Evolutionary conservation across 1,284 basidiomycete species (phyloP), one percentile per base, ranked within the genome.

Genomic region (Trametes sp.): DNA sequence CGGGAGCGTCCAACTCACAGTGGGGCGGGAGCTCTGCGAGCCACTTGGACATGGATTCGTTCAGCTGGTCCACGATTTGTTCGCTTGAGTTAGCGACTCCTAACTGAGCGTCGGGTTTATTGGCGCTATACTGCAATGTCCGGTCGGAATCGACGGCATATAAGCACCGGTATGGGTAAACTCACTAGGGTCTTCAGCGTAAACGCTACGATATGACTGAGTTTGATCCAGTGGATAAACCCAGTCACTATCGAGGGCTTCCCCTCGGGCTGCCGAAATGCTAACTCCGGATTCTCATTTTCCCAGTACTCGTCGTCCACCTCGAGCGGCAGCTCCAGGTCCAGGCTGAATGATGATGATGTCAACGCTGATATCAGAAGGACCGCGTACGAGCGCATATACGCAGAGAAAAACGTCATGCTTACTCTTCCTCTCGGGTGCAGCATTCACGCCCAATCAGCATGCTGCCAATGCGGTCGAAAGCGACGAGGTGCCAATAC

Each of bases 271-370:
- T 94, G 93, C 53, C 77, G 78, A 72, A 90, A 91, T 24, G 79
- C 78, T 48, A 74, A 63, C 23, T 80, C 72, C 5, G 82, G 80
- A 58, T 84, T 79, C 2, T 82, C 80, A 55, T 78, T 73, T 69
- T 87, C 85, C 93, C 92, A 95, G 70, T 88, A 94, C 66, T 95
- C 92, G 71, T 97, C 95, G 66, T 95, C 91, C 7, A 96, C 88
- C 71, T 93, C 92, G 9, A 92, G 77, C 0, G 93, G 93, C 52
- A 90, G 80, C 41, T 92, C 91, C 26, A 90, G 78, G 73, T 96
- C 93, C 73, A 92, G 89, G 74, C 90, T 92, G 69, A 26, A 14
- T 16, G 46, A 31, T 14, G 33, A 36, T 35, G 13, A 13, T 23
- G 21, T n/a, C n/a, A n/a, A n/a, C n/a, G n/a, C n/a, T n/a, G n/a